Percentiles rank a stretch among this genome's conserved stretches.
Evolutionary conservation across 495 filamentous ascomycete genomes (phyloP).

Genomic region (Penicillium parvum): DNA sequence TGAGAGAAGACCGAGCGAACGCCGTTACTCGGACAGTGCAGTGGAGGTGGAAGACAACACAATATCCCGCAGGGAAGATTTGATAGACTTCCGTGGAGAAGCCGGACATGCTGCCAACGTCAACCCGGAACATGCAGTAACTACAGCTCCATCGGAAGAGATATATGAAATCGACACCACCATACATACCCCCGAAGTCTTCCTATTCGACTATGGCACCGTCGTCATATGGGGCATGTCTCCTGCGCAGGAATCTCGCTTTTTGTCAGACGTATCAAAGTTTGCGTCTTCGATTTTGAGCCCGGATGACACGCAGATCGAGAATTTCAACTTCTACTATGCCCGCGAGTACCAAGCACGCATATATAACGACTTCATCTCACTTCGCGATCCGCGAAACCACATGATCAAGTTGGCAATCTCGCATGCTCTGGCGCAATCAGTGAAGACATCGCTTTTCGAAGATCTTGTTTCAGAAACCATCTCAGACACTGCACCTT

Average conservation of each 20-base stretch:
- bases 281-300: conserved; percentile 88
- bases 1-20: conserved; percentile 45
- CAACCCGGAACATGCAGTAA: conserved; percentile 24
- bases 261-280: conserved; percentile 91
- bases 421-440: conserved; percentile 89
- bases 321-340: conserved; percentile 99
- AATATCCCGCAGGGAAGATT: conserved; percentile 46
- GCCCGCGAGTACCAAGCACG: conserved; percentile 93
- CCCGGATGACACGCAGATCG: conserved; percentile 84
- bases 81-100: conserved; percentile 49
- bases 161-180: conserved; percentile 50
- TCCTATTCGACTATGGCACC: conserved; percentile 97
- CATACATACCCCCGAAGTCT: conserved; percentile 89
- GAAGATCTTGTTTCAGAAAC: conserved; percentile 94
- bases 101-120: conserved; percentile 26
- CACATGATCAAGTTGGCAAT: conserved; percentile 98
- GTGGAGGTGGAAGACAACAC: conserved; percentile 53
- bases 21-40: conserved; percentile 61
- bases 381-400: conserved; percentile 82
- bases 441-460: conserved; percentile 94
- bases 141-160: conserved; percentile 21
- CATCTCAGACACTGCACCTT: conserved; percentile 81
- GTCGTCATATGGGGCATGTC: conserved; percentile 99
- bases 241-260: conserved; percentile 72
- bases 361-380: conserved; percentile 99